These are phyloP conservation scores for Hypoxylon sp. DNA, from an alignment of 2,329 filamentous ascomycete species.

Conservation along the genomic window DNA sequence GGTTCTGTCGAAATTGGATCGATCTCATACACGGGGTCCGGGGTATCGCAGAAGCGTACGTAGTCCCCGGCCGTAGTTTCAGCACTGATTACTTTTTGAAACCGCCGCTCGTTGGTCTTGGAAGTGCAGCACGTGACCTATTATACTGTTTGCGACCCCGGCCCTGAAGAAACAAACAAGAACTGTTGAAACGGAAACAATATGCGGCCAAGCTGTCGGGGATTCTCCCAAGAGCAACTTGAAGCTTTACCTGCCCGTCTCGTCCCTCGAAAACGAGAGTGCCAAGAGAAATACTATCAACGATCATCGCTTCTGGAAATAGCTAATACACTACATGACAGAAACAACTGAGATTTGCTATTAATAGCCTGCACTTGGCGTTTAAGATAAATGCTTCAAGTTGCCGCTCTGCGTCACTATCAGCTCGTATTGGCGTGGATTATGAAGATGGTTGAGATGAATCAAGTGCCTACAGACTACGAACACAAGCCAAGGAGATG, in stretches of 20 bases:
- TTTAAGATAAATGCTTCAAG: slow-evolving; percentile 16
- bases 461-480: slow-evolving; percentile 1
- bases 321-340: slow-evolving; percentile 43
- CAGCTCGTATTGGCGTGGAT: background rate
- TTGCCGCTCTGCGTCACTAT: slow-evolving; percentile 4
- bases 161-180: slow-evolving; percentile 34
- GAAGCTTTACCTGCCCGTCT: slow-evolving; percentile 24
- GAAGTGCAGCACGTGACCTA: slow-evolving; percentile 44
- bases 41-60: slow-evolving; percentile 29
- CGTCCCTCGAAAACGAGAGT: slow-evolving; percentile 22
- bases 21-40: slow-evolving; percentile 31
- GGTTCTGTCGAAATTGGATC: slow-evolving; percentile 31
- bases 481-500: slow-evolving; percentile 3
- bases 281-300: slow-evolving; percentile 35
- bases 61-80: slow-evolving; percentile 42
- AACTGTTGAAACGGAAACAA: slow-evolving; percentile 42
- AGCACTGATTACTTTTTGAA: slow-evolving; percentile 46
- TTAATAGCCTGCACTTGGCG: slow-evolving; percentile 31
- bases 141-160: slow-evolving; percentile 11
- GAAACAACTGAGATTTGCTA: slow-evolving; percentile 38
- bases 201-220: slow-evolving; percentile 38
- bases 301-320: slow-evolving; percentile 44
- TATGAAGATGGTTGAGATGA: slow-evolving; percentile 11
- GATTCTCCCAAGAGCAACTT: slow-evolving; percentile 22
- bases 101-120: slow-evolving; percentile 40